These are phyloP conservation scores for Trichosporon sp. DNA, from an alignment of 1,284 basidiomycete genomes.

Conservation along the genomic window DNA sequence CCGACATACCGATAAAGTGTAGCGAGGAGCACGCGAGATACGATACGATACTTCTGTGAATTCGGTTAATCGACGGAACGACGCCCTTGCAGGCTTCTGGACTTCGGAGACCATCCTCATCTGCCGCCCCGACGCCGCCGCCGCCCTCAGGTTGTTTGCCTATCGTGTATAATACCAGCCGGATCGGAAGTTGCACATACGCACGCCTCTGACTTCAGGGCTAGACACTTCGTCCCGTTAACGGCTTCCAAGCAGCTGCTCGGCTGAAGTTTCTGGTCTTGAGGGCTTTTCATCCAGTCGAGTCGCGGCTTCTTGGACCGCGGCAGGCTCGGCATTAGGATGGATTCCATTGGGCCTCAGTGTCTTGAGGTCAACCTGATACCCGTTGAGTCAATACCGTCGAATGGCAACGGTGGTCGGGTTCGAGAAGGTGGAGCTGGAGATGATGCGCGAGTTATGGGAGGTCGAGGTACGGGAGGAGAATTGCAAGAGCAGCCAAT, in stretches of 20 bases:
- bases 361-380: background rate
- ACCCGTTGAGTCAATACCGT: background rate
- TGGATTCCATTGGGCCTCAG: background rate
- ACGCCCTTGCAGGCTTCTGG: background rate
- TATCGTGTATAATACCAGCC: background rate
- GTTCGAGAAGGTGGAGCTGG: background rate
- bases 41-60: background rate
- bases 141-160: background rate
- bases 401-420: background rate
- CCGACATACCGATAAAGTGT: background rate
- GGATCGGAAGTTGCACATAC: background rate
- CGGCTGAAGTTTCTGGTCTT: background rate
- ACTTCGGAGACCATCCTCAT: background rate
- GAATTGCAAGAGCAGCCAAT: background rate
- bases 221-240: background rate
- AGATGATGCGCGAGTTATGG: background rate
- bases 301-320: background rate
- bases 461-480: background rate
- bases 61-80: background rate
- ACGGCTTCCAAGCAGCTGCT: background rate
- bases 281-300: background rate
- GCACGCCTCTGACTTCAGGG: background rate
- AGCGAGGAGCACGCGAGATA: background rate
- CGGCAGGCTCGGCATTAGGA: background rate
- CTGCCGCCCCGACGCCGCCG: background rate